Conservation (phyloP, 441 rosid species). For the Biscutella laevigata region DNA sequence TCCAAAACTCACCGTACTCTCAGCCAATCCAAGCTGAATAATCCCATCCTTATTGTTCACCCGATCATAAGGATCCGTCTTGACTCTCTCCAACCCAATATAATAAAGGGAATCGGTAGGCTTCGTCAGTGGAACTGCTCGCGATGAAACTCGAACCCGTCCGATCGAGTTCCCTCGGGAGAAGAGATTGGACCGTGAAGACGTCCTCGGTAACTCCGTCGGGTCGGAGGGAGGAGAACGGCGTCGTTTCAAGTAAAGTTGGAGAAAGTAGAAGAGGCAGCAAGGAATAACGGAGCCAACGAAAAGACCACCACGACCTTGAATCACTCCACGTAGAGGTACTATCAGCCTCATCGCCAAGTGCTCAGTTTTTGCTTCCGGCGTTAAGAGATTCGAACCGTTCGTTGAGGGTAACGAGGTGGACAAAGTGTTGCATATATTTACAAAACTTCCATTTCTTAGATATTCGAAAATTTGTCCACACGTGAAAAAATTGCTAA, state of each 20-base stretch:
- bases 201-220: conserved; percentile 34
- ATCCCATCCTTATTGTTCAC: conserved; percentile 50
- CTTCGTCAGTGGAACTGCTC: conserved; percentile 46
- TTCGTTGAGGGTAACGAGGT: conserved; percentile 4
- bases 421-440: too few relatives aligned
- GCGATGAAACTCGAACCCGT: conserved; percentile 47
- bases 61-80: conserved; percentile 56
- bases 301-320: conserved; percentile 79
- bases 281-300: conserved; percentile 86
- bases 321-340: conserved; percentile 68
- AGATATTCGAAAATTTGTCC: too few relatives aligned
- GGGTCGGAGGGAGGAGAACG: conserved; percentile 36
- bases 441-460: too few relatives aligned
- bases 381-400: conserved; percentile 19
- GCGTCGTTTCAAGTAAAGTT: conserved; percentile 62
- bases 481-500: too few relatives aligned
- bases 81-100: conserved; percentile 43
- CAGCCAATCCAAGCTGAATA: conserved; percentile 68
- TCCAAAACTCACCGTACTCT: conserved; percentile 47
- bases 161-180: conserved; percentile 42
- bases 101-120: conserved; percentile 49
- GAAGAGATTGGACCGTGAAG: conserved; percentile 35
- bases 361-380: not conserved
- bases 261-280: conserved; percentile 78
- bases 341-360: conserved; percentile 50